These are phyloP conservation scores for Austropuccinia psidii DNA, from an alignment of 1,284 basidiomycete genomes.

Conservation along the genomic window DNA sequence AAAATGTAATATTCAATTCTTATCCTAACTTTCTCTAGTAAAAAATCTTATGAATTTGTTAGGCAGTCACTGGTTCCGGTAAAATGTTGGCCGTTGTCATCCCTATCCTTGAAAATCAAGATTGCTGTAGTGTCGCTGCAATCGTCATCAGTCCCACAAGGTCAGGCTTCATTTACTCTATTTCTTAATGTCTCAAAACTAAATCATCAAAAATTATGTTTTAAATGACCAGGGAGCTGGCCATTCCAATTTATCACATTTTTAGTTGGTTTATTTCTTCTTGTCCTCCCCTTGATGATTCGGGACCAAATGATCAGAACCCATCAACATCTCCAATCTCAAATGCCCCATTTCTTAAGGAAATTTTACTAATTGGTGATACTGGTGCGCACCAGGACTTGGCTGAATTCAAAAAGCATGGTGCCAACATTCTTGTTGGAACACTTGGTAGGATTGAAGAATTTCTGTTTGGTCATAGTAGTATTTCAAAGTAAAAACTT, in stretches of 20 bases:
- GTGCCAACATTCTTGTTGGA: slow-evolving; percentile 77
- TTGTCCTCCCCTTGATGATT: slow-evolving; percentile 49
- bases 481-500: slow-evolving; percentile 52
- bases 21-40: neutral
- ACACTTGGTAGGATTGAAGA: slow-evolving; percentile 96
- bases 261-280: slow-evolving; percentile 68
- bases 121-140: slow-evolving; percentile 58
- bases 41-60: neutral
- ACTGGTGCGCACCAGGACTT: slow-evolving; percentile 57
- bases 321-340: slow-evolving; percentile 41
- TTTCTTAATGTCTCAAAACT: neutral
- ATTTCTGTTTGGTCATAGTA: slow-evolving; percentile 60
- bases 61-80: slow-evolving; percentile 93
- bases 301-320: slow-evolving; percentile 49
- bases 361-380: slow-evolving; percentile 69
- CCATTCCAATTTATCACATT: slow-evolving; percentile 82
- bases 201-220: neutral
- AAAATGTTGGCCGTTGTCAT: slow-evolving; percentile 95
- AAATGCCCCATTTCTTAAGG: slow-evolving; percentile 56
- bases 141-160: slow-evolving; percentile 88
- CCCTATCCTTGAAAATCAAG: slow-evolving; percentile 79
- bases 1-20: neutral
- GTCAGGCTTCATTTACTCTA: slow-evolving; percentile 49
- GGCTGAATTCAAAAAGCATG: slow-evolving; percentile 59
- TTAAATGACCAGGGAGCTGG: slow-evolving; percentile 65